A percentile compares a stretch with the other conserved stretches of the same genome.
These are phyloP conservation scores for Clonostachys chloroleuca DNA, from an alignment of 2,329 filamentous ascomycete species.

Conservation along the genomic window DNA sequence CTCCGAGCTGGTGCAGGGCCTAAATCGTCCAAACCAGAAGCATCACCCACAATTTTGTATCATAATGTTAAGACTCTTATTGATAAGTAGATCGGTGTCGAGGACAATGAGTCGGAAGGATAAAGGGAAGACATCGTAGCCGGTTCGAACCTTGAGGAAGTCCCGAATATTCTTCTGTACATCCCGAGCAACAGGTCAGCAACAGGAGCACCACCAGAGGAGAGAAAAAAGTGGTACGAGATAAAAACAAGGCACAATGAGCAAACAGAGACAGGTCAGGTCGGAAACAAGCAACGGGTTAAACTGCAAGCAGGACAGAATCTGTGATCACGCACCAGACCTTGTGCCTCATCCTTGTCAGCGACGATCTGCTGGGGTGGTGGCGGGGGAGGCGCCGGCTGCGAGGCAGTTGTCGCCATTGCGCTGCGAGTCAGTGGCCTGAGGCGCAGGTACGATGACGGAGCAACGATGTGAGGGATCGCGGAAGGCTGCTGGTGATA, in stretches of 20 bases:
- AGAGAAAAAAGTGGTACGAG: background rate
- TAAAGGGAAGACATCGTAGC: constrained; percentile 94
- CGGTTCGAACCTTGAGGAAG: constrained; percentile 93
- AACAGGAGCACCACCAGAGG: background rate
- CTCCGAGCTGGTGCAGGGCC: no score
- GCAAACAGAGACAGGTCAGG: background rate
- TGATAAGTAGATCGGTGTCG: constrained; percentile 91
- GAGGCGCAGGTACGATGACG: constrained; percentile 52
- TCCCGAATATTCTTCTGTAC: constrained; percentile 72
- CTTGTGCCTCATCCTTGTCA: constrained; percentile 74
- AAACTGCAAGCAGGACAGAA: no score
- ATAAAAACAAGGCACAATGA: background rate
- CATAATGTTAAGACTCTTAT: constrained; percentile 93
- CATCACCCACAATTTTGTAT: constrained; percentile 75
- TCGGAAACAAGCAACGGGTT: background rate
- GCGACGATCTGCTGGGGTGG: constrained; percentile 46
- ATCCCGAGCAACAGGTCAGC: constrained; percentile 6
- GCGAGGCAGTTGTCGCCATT: constrained; percentile 20
- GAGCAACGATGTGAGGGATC: constrained; percentile 54
- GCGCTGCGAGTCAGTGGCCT: constrained; percentile 23
- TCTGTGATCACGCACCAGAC: constrained; percentile 54
- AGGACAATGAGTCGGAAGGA: constrained; percentile 95
- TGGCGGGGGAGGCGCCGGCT: background rate
- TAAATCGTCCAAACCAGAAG: no score
- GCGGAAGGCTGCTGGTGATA: constrained; percentile 3